Base-by-base conservation (phyloP, 129 eudicot species). In the Deinandra increscens region DNA sequence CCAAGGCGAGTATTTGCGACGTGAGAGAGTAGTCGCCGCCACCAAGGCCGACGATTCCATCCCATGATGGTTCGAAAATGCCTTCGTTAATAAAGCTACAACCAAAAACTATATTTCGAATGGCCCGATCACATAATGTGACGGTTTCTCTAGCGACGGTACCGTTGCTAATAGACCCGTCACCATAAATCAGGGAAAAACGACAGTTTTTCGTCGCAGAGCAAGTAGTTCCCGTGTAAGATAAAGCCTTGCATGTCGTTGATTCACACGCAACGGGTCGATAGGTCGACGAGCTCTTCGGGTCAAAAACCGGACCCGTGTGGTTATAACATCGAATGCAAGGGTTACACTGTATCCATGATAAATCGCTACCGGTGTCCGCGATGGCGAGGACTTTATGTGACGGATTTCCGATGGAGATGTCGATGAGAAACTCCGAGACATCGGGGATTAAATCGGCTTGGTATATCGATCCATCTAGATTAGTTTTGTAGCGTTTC, bases 331-430 rank as follows among this genome's bases (percentile, higher is more conserved):
- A 82, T 12, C 61, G 3, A 0, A 36, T 23, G 46, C 86, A 82
- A 45, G 86, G 86, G 11, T 37, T 26, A 45, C 86, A 78, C 2
- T 69, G 86, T 19, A 65, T 78, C 86, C 86, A 82, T 0, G 64
- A 17, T 22, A 78, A 18, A 45, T 82, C 82, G 37, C 82, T 82
- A 44, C 80, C 86, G 0, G 80, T 75, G 41, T 80, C 81, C 0
- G 81, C 77, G 1, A 65, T 70, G 9, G 81, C 81, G 4, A 80
- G 56, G 62, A 70, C 60, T 46, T 56, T 56, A 46, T 69, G 73
- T 7, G 81, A 55, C 17, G 81, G 81, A 42, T 50, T 49, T 43
- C 84, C 81, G 8, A 36, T 42, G 1, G 84, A 75, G 33, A 80
- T 18, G 71, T 70, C 75, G 54, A 80, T 9, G 42, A 80, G 81